phyloP scores from a whole-genome alignment of 2,329 filamentous ascomycete genomes.

The Zymoseptoria passerinii region DNA sequence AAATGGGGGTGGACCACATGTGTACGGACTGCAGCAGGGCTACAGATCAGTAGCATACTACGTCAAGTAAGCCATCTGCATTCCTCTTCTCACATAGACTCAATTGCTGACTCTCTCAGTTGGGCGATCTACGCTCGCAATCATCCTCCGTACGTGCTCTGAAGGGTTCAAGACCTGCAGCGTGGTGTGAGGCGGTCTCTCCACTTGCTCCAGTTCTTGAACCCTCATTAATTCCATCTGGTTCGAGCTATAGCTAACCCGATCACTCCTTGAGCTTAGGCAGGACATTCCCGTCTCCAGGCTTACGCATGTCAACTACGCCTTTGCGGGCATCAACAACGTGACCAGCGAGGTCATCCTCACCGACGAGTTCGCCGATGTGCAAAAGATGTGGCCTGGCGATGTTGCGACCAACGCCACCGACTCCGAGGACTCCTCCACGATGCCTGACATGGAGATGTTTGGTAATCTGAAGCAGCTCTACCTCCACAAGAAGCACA shows the following conservation, averaged over 20 bases:
- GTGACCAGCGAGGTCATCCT: constrained; percentile 70
- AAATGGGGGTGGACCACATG: background rate
- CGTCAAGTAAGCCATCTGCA: constrained; percentile 49
- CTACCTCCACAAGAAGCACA: constrained; percentile 62
- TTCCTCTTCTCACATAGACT: background rate
- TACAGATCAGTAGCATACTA: constrained; percentile 65
- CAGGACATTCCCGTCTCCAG: constrained; percentile 70
- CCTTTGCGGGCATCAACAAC: constrained; percentile 75
- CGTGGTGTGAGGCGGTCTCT: too few species aligned
- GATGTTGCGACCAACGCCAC: constrained; percentile 45
- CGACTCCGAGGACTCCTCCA: constrained; percentile 4
- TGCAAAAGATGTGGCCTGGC: constrained; percentile 57
- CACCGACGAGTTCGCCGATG: constrained; percentile 59
- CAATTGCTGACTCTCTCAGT: constrained; percentile 8
- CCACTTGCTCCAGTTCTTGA: too few species aligned
- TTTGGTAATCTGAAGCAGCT: constrained; percentile 73
- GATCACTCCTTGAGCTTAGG: too few species aligned
- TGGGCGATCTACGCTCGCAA: constrained; percentile 60
- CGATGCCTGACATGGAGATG: constrained; percentile 48
- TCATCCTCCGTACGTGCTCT: constrained; percentile 49
- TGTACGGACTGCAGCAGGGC: constrained; percentile 26
- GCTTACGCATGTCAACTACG: constrained; percentile 80
- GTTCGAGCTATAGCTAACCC: too few species aligned
- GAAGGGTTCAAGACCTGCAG: too few species aligned
- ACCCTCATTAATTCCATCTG: too few species aligned